Percentiles rank a stretch among this genome's conserved stretches.
Evolutionary conservation across 2,329 filamentous ascomycete species (phyloP).

Genomic region (Colletotrichum sp.): DNA sequence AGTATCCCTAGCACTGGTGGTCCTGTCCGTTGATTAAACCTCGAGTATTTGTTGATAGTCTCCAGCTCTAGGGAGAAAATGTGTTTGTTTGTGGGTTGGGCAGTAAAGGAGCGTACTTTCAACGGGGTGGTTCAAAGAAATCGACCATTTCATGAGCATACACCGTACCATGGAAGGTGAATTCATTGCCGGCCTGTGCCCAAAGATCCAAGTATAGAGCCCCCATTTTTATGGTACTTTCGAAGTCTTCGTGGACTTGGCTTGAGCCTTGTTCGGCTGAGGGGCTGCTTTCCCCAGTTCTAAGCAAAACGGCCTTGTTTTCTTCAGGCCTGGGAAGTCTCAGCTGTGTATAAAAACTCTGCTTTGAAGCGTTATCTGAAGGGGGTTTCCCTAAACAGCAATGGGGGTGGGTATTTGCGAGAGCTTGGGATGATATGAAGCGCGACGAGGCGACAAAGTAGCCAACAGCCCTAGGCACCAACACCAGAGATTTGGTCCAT

Average conservation of each 20-base stretch:
- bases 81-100: not conserved
- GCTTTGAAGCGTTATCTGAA: accelerated
- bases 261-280: not conserved
- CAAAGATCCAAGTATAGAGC: not conserved
- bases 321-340: not conserved
- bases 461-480: not conserved
- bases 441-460: not conserved
- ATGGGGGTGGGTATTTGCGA: not conserved
- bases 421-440: not conserved
- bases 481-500: accelerated
- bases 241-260: not conserved
- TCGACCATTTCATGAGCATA: not conserved
- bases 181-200: too few relatives aligned
- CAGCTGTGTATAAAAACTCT: not conserved
- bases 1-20: not conserved
- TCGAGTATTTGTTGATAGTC: too few relatives aligned
- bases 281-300: accelerated
- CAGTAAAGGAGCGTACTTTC: not conserved
- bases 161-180: too few relatives aligned
- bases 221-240: accelerated
- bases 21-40: not conserved
- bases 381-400: accelerated
- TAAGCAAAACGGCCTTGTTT: not conserved
- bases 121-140: not conserved
- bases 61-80: too few relatives aligned